Base-by-base conservation (phyloP, 2,329 filamentous ascomycete genomes). In the Trichoderma citrinoviride region DNA sequence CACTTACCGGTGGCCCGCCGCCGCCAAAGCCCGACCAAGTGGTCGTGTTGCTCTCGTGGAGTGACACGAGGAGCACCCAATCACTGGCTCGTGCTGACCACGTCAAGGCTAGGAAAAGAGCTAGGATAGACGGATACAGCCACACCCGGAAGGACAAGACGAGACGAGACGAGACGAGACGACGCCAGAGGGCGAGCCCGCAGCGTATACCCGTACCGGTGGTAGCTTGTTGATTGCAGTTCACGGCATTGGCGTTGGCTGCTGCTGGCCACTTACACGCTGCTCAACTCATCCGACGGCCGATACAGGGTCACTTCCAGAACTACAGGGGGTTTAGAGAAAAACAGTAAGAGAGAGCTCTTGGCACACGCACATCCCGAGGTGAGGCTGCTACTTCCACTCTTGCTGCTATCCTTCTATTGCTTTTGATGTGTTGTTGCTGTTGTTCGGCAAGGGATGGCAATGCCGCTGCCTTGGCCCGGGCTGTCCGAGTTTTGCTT, bases 51-150 rank as follows among this genome's bases (percentile, higher is more conserved):
- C 52, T 57, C 53, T 17, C 15, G 12, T 41, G 23, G 19, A 54
- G 40, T 33, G 8, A 8, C 47, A 54, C 49, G 14, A 53, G n/a
- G 15, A 27, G 12, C 17, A 46, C 37, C 33, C 58, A 54, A 46
- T 53, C 49, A 62, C 53, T 53, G 58, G 49, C 49, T 43, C 19
- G 21, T 54, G 58, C 49, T 62, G 58, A 62, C 37, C 40, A 41
- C 15, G 8, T 29, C 40, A 23, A 25, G 55, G 40, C 43, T 43
- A 37, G 40, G 53, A 57, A 5, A 25, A 41, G 52, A 49, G 43
- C 52, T 47, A 41, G 61, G 52, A 57, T 66, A 55, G 41, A 57
- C 44, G 25, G 65, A 60, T 66, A 64, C 61, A 58, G 61, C 57
- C 53, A 64, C 61, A 21, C 61, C 61, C 37, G 15, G 23, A 25